Evolutionary conservation across 2,329 filamentous ascomycete species (phyloP).

Genomic region (Apiospora koreana): DNA sequence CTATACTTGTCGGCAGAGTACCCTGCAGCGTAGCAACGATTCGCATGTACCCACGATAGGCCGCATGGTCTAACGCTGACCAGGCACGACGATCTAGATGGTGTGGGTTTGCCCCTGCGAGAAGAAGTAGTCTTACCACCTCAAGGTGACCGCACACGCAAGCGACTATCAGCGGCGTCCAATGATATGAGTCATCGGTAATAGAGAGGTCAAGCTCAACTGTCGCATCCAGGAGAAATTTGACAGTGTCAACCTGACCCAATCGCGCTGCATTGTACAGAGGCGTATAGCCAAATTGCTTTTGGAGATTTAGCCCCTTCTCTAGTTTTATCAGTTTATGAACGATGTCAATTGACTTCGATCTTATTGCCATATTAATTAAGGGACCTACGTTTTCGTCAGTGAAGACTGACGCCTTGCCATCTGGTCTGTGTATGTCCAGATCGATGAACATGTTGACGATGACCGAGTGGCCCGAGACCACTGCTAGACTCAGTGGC

Average conservation of each 20-base stretch:
- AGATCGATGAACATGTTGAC: constrained; percentile 4
- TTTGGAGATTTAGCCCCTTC: constrained; percentile 8
- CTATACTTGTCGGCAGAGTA: neutral
- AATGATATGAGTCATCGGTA: neutral
- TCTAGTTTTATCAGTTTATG: constrained; percentile 9
- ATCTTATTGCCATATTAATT: constrained; percentile 10
- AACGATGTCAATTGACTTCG: neutral
- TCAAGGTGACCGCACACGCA: constrained; percentile 14
- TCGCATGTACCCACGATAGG: constrained; percentile 16
- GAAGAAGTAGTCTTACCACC: constrained; percentile 11
- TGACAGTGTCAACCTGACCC: constrained; percentile 7
- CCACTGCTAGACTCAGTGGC: constrained; percentile 12
- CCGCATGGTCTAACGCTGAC: constrained; percentile 16
- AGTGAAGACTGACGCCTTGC: neutral
- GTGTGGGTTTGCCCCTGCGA: constrained; percentile 5
- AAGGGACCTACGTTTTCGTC: constrained; percentile 10
- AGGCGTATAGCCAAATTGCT: neutral
- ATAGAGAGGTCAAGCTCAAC: neutral
- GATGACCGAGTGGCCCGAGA: neutral
- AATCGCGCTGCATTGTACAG: constrained; percentile 10
- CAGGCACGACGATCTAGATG: constrained; percentile 14
- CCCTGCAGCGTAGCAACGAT: constrained; percentile 11
- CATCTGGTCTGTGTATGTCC: neutral
- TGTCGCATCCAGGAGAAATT: constrained; percentile 3
- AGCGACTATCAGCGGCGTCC: constrained; percentile 16